phyloP scores from a whole-genome alignment of 2,329 filamentous ascomycete genomes.

The Epichloe coenophiala region DNA sequence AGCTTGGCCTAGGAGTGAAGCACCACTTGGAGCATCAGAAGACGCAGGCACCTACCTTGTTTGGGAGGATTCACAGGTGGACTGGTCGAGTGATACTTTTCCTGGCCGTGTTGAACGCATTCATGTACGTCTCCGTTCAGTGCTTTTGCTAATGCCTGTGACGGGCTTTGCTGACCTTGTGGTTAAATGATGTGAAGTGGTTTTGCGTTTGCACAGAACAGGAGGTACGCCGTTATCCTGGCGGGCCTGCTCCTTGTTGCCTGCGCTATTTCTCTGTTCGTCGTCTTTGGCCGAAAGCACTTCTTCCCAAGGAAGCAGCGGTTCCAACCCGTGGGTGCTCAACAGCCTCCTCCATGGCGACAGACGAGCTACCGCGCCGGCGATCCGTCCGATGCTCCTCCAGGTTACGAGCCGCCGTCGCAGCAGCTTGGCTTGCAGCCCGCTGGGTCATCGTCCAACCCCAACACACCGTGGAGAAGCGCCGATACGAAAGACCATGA shows the following conservation, averaged over 20 bases:
- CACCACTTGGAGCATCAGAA: conserved; percentile 41
- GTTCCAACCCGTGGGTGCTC: conserved; percentile 8
- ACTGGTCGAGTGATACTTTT: conserved; percentile 40
- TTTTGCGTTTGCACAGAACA: conserved; percentile 40
- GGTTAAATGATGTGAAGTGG: conserved; percentile 25
- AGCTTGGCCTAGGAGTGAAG: conserved; percentile 40
- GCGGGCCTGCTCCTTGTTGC: conserved; percentile 31
- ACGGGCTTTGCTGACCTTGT: conserved; percentile 1
- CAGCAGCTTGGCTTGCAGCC: conserved; percentile 17
- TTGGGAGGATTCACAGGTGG: conserved; percentile 42
- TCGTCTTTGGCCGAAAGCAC: conserved; percentile 18
- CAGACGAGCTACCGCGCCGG: conserved; percentile 10
- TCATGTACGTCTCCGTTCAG: conserved; percentile 30
- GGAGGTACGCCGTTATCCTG: conserved; percentile 33
- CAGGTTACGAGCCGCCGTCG: conserved; percentile 21
- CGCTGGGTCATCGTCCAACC: conserved; percentile 13
- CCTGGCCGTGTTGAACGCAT: conserved; percentile 41
- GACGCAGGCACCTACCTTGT: conserved; percentile 33
- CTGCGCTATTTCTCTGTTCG: conserved; percentile 23
- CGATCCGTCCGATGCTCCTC: conserved; percentile 17
- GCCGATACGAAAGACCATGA: conserved; percentile 16
- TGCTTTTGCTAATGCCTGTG: background rate
- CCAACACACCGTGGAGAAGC: conserved; percentile 14
- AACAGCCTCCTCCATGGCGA: conserved; percentile 19
- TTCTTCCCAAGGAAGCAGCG: conserved; percentile 11